Conservation (phyloP, 1,284 basidiomycete genomes). For the Cryptococcus sp. region DNA sequence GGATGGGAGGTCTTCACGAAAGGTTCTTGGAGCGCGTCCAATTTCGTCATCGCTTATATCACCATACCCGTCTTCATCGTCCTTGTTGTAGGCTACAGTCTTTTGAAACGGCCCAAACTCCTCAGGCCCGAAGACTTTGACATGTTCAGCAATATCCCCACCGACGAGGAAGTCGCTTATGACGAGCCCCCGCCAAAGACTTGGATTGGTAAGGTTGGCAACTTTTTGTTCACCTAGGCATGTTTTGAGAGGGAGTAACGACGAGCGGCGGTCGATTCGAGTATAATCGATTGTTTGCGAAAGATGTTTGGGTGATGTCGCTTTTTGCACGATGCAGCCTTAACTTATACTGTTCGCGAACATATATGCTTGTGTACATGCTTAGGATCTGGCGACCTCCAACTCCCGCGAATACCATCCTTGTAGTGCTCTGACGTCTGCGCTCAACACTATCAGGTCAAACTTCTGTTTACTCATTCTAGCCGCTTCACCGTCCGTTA, state of each 20-base stretch:
- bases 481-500: constrained; percentile 28
- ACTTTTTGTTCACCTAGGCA: constrained; percentile 30
- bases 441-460: constrained; percentile 10
- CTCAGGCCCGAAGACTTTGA: constrained; percentile 69
- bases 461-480: constrained; percentile 17
- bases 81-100: constrained; percentile 17
- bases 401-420: constrained; percentile 12
- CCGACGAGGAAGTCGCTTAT: constrained; percentile 61
- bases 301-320: too few species aligned
- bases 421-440: constrained; percentile 15
- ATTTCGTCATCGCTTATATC: constrained; percentile 37
- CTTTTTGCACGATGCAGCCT: too few species aligned
- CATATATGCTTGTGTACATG: not conserved
- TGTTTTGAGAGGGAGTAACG: not conserved
- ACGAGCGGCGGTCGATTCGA: too few species aligned
- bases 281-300: too few species aligned
- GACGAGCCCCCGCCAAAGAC: constrained; percentile 74
- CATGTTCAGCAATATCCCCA: constrained; percentile 75
- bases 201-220: constrained; percentile 57
- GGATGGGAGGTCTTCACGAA: constrained; percentile 36
- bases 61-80: constrained; percentile 25
- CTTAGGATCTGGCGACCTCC: constrained; percentile 6
- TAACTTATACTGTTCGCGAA: too few species aligned
- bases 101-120: constrained; percentile 52
- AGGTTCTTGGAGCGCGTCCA: constrained; percentile 18